Conservation (phyloP, 805 yeast species). For the Pichia membranifaciens region DNA sequence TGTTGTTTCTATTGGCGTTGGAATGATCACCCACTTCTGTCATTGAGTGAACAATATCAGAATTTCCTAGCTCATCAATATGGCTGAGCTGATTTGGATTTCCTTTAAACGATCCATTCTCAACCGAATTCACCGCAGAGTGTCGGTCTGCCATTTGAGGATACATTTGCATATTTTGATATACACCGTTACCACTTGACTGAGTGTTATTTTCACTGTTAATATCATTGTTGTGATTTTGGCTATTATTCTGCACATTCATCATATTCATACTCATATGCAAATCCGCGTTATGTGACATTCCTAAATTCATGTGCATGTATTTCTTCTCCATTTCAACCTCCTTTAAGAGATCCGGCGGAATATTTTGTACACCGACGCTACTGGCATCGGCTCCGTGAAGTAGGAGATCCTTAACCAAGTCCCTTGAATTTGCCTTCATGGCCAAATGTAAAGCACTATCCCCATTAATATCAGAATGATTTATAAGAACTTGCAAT, state of each 20-base stretch:
- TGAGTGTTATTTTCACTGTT: background rate
- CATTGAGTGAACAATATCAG: background rate
- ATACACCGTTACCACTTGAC: background rate
- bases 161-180: background rate
- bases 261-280: slow-evolving; percentile 1
- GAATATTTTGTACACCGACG: slow-evolving; percentile 22
- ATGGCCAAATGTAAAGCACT: slow-evolving; percentile 81
- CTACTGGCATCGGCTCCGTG: slow-evolving; percentile 38
- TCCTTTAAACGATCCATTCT: background rate
- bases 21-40: background rate
- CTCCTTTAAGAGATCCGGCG: slow-evolving; percentile 19
- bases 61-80: background rate
- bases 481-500: slow-evolving; percentile 58
- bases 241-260: background rate
- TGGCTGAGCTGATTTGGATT: background rate
- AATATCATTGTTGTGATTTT: background rate
- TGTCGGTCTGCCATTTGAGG: background rate
- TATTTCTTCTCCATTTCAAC: slow-evolving; percentile 8
- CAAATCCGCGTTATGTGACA: background rate
- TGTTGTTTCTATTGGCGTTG: background rate
- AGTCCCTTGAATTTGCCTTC: slow-evolving; percentile 42
- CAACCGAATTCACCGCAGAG: background rate
- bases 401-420: slow-evolving; percentile 39
- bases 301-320: background rate
- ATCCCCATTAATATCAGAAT: slow-evolving; percentile 77